phyloP scores from a whole-genome alignment of 2,329 filamentous ascomycete genomes.

The Aspergillus sp. region DNA sequence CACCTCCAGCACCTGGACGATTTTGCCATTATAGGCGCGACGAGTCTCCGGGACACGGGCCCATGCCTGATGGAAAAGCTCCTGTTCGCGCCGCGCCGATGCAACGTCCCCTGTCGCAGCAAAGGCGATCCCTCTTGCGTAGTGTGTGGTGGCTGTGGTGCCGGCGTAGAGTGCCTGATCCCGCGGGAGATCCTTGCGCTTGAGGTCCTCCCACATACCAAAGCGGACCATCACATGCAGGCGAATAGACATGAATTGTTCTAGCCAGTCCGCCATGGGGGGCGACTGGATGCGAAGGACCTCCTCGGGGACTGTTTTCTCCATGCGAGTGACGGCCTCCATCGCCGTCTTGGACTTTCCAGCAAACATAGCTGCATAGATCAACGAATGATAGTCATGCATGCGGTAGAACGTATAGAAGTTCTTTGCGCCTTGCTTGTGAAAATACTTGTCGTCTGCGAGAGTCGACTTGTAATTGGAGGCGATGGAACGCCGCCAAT shows the following conservation, averaged over 20 bases:
- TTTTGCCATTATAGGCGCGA: slow-evolving; percentile 67
- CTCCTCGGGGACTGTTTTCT: slow-evolving; percentile 60
- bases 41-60: slow-evolving; percentile 57
- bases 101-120: slow-evolving; percentile 56
- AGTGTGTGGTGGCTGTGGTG: slow-evolving; percentile 65
- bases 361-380: slow-evolving; percentile 62
- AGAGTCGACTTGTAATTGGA: slow-evolving; percentile 64
- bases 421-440: slow-evolving; percentile 57
- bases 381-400: slow-evolving; percentile 69
- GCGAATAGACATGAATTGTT: slow-evolving; percentile 65
- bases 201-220: slow-evolving; percentile 66
- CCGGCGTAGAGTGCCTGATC: slow-evolving; percentile 64
- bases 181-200: slow-evolving; percentile 54
- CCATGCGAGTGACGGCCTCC: slow-evolving; percentile 58
- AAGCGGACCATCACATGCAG: slow-evolving; percentile 71
- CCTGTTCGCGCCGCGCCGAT: slow-evolving; percentile 52
- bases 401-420: slow-evolving; percentile 74
- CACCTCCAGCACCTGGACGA: slow-evolving; percentile 61
- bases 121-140: slow-evolving; percentile 64
- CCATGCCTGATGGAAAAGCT: slow-evolving; percentile 52
- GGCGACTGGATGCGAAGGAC: slow-evolving; percentile 64
- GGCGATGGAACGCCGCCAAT: slow-evolving; percentile 63
- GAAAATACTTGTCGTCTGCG: slow-evolving; percentile 66
- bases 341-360: slow-evolving; percentile 63
- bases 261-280: slow-evolving; percentile 77